Evolutionary conservation across 352 stramenopile species (phyloP).

Genomic region (Globisporangium alternatum): DNA sequence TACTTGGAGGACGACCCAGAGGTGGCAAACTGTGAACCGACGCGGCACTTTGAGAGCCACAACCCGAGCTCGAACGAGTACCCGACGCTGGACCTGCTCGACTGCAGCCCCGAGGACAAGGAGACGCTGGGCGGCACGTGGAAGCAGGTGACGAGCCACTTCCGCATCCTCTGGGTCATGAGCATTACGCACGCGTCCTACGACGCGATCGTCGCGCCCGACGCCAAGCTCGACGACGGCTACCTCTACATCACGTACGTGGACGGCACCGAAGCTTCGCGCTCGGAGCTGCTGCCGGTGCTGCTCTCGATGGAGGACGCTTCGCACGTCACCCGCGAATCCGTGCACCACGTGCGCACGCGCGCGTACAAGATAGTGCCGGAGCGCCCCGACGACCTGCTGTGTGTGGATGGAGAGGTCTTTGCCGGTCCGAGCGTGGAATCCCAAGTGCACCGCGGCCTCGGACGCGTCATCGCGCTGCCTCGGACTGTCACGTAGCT

Average conservation of each 20-base stretch:
- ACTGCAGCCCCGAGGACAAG: slow-evolving; percentile 11
- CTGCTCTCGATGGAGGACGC: slow-evolving; percentile 51
- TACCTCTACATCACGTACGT: slow-evolving; percentile 65
- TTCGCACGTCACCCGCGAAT: slow-evolving; percentile 41
- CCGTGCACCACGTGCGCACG: slow-evolving; percentile 44
- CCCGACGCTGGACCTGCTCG: slow-evolving; percentile 47
- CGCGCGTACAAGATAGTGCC: slow-evolving; percentile 54
- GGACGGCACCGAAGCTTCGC: slow-evolving; percentile 26
- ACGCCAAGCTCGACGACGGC: slow-evolving; percentile 50
- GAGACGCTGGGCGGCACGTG: slow-evolving; percentile 23
- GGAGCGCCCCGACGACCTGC: slow-evolving; percentile 33
- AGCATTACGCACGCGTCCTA: slow-evolving; percentile 56
- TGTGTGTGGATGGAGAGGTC: slow-evolving; percentile 65
- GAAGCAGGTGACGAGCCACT: slow-evolving; percentile 49
- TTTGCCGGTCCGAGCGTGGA: slow-evolving; percentile 45
- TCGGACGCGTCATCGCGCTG: slow-evolving; percentile 48
- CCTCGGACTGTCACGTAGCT: slow-evolving; percentile 8
- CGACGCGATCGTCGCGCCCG: slow-evolving; percentile 45
- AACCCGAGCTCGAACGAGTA: slow-evolving; percentile 27
- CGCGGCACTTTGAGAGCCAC: slow-evolving; percentile 38
- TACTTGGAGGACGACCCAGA: slow-evolving; percentile 48
- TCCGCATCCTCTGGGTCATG: slow-evolving; percentile 63
- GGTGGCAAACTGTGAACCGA: slow-evolving; percentile 9
- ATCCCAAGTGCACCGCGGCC: slow-evolving; percentile 52
- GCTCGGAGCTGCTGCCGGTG: slow-evolving; percentile 39